These are phyloP conservation scores for Neodidymelliopsis sp. DNA, from an alignment of 2,329 filamentous ascomycete species.

Conservation along the genomic window DNA sequence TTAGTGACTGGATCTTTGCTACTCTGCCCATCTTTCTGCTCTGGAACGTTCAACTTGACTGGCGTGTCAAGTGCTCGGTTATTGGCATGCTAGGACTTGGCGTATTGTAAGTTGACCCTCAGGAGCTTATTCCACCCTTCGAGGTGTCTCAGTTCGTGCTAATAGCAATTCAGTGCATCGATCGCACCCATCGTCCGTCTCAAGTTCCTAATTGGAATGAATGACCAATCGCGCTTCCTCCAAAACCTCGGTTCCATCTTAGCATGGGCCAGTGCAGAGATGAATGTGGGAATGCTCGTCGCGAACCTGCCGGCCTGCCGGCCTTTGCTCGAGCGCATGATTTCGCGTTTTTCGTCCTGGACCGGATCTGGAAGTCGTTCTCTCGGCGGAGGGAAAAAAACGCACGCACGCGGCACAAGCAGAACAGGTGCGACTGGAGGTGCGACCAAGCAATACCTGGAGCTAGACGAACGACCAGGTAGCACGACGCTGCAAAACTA, in stretches of 20 bases:
- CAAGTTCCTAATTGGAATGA: conserved; percentile 20
- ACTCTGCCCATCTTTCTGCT: conserved; percentile 55
- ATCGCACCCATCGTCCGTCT: conserved; percentile 24
- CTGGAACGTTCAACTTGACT: conserved; percentile 61
- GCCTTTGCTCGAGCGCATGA: conserved; percentile 18
- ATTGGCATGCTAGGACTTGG: conserved; percentile 28
- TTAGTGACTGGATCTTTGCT: conserved; percentile 31
- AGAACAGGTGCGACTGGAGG: neutral
- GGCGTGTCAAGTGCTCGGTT: conserved; percentile 58
- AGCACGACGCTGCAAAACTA: conserved; percentile 15
- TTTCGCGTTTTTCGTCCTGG: conserved; percentile 15
- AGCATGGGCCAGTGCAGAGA: conserved; percentile 20
- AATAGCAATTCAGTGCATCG: conserved; percentile 11
- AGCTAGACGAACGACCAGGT: conserved; percentile 15
- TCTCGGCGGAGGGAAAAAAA: conserved; percentile 7
- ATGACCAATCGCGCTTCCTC: conserved; percentile 15
- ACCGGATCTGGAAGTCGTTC: conserved; percentile 11
- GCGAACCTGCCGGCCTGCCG: conserved; percentile 23
- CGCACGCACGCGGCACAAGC: conserved; percentile 1
- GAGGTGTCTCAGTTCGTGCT: neutral
- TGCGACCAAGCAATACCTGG: conserved; percentile 15
- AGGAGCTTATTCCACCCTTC: too few species aligned
- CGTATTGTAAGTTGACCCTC: conserved; percentile 10
- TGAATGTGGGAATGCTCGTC: conserved; percentile 24
- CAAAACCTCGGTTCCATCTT: conserved; percentile 20